Conservation (phyloP, 805 yeast genomes). For the Spathaspora arborariae region DNA sequence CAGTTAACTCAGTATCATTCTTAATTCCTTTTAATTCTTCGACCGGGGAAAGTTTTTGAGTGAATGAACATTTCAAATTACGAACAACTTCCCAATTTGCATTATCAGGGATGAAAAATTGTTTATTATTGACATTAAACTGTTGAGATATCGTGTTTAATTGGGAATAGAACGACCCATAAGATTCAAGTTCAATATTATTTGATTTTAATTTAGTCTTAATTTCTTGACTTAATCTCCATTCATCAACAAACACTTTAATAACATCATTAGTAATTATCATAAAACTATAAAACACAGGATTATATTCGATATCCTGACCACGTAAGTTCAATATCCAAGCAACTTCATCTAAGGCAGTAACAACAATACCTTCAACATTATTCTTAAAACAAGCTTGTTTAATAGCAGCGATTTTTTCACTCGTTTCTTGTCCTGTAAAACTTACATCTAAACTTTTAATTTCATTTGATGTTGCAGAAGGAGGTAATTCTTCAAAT, state of each 20-base stretch:
- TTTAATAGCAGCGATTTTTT: conserved; percentile 53
- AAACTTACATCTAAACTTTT: conserved; percentile 47
- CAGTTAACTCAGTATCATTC: conserved; percentile 45
- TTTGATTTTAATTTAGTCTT: conserved; percentile 20
- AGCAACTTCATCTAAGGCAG: conserved; percentile 80
- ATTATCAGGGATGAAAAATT: conserved; percentile 26
- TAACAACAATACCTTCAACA: conserved; percentile 32
- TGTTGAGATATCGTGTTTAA: conserved; percentile 37
- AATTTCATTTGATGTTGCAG: conserved; percentile 48
- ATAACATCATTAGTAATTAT: conserved; percentile 28
- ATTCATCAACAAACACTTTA: conserved; percentile 41
- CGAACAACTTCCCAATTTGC: conserved; percentile 41
- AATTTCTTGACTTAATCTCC: conserved; percentile 33
- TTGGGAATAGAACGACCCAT: conserved; percentile 44
- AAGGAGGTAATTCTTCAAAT: conserved; percentile 59
- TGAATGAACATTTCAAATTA: conserved; percentile 26
- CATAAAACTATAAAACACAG: conserved; percentile 46
- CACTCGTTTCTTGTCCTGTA: conserved; percentile 60
- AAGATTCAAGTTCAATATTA: conserved; percentile 33
- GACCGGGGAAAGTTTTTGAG: conserved; percentile 35
- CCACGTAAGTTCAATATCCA: conserved; percentile 68
- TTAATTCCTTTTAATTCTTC: conserved; percentile 52
- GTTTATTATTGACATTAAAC: conserved; percentile 24
- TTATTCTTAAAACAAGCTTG: conserved; percentile 22
- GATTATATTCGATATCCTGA: conserved; percentile 52